Evolutionary conservation across 2,329 filamentous ascomycete species (phyloP), one percentile per base, ranked within the genome.

Genomic region (Claviceps capensis): DNA sequence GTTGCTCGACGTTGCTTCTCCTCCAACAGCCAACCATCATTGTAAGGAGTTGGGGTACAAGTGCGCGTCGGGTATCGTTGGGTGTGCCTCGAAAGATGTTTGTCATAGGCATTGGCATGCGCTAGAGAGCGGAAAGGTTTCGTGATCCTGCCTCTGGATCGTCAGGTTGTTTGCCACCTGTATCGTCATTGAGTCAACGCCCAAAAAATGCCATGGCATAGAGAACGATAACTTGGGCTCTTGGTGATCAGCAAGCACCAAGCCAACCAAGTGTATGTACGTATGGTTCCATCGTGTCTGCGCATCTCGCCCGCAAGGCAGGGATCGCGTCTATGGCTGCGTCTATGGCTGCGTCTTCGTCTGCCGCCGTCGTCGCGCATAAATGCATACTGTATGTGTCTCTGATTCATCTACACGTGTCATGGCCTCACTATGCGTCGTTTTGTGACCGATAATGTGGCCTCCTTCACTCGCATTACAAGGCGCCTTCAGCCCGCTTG

Each of bases 11-110:
- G 26, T 34, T 36, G 34, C 9, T 34, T 50, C 16, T 48, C 26
- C 22, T 48, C 45, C 19, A 40, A 41, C 48, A 40, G 42, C 45
- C 16, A 11, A 40, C 45, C 38, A 47, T 53, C 40, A 23, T 48
- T 45, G 19, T 43, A 23, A 48, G 48, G 22, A 38, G 17, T 40
- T 44, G 16, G 17, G 14, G 8, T 23, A 40, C 17, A 30, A 46
- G 45, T 36, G 44, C 34, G 48, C 48, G 48, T 53, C 37, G 52
- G 52, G 52, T 49, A 53, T 48, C 52, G 48, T 53, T 51, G 48
- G 52, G 52, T 53, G 44, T 36, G 36, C 16, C 22, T 3, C 16
- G 19, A 30, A 11, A 30, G 37, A 30, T 47, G n/a, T 30, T 23
- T 13, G 19, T n/a, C 43, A 34, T 22, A 22, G 22, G 41, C 22